Base-by-base conservation (phyloP, 352 stramenopile genomes). In the Phytophthora hybrid region DNA sequence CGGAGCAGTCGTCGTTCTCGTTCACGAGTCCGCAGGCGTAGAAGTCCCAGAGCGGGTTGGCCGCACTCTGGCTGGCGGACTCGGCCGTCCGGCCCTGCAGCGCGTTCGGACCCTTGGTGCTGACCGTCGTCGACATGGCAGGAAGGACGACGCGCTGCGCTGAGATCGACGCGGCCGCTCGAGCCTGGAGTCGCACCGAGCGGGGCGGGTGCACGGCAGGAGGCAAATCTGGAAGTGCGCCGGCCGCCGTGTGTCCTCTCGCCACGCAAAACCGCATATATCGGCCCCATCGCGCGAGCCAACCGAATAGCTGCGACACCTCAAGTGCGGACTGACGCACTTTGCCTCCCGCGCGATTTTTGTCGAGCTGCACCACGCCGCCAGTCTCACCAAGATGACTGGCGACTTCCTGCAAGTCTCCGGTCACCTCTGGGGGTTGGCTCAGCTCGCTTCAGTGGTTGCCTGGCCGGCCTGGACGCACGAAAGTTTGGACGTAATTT, bases 1-100 rank as follows among this genome's bases (percentile, higher is more conserved):
- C 80, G 49, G 79, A 79, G 32, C 60, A 58, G 5, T 77, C 77
- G 37, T 84, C 78, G 66, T 76, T 76, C 56, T 89, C 77, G 53
- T 87, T 71, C 63, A 89, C 70, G 49, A 92, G 80, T 3, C 78
- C 85, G 69, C 82, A 83, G 55, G 77, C 72, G 75, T 91, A 93
- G 41, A 93, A 93, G 53, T 88, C 83, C 74, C 79, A 87, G 47
- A 90, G 68, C 31, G 58, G 73, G 51, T 82, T 76, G 6, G 55
- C 54, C 55, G 58, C 37, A 29, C 46, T 39, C 46, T 60, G 47
- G 65, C 23, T 69, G 9, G 66, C 47, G 26, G 62, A 63, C 16
- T 49, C 51, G 11, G 53, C 59, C 63, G 66, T 49, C 26, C 44
- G 59, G 54, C 59, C 71, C 65, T 75, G 71, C 57, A 65, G 59